phyloP scores from a whole-genome alignment of 768 basidiomycete species.

The Obba rivulosa region DNA sequence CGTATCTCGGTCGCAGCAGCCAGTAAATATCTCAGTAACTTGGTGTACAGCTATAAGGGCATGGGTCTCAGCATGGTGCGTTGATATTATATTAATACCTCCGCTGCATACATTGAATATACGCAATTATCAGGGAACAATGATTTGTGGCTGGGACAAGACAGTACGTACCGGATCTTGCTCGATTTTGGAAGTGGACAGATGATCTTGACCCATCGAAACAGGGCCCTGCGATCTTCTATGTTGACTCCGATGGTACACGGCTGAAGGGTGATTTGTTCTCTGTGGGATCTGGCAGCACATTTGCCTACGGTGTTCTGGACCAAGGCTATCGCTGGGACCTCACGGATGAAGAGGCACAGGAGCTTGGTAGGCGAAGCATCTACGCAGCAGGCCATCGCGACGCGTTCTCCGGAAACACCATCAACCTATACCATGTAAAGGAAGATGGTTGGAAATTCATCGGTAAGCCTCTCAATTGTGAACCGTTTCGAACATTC shows the following conservation, averaged over 20 bases:
- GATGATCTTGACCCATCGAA: background rate
- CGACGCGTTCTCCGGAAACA: constrained; percentile 94
- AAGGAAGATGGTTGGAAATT: constrained; percentile 95
- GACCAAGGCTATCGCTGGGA: constrained; percentile 97
- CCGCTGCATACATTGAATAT: constrained; percentile 5
- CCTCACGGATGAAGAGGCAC: constrained; percentile 86
- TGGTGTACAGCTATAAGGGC: constrained; percentile 97
- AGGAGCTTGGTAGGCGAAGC: constrained; percentile 87
- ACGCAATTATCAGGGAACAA: constrained; percentile 68
- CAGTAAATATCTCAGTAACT: constrained; percentile 94
- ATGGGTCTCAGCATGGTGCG: constrained; percentile 99
- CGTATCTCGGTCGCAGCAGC: constrained; percentile 99
- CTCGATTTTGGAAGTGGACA: background rate
- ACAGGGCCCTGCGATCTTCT: constrained; percentile 90
- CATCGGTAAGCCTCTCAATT: constrained; percentile 58
- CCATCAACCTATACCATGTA: constrained; percentile 93
- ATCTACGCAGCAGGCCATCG: constrained; percentile 97
- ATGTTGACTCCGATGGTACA: constrained; percentile 96
- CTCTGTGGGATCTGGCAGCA: constrained; percentile 97
- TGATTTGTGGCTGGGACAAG: constrained; percentile 99
- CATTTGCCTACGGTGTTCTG: constrained; percentile 97
- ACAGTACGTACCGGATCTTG: constrained; percentile 48
- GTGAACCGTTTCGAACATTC: background rate
- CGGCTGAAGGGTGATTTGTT: constrained; percentile 96
- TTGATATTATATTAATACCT: constrained; percentile 4